Base-by-base conservation (phyloP, 768 basidiomycete species). In the Cystobasidium ongulense region DNA sequence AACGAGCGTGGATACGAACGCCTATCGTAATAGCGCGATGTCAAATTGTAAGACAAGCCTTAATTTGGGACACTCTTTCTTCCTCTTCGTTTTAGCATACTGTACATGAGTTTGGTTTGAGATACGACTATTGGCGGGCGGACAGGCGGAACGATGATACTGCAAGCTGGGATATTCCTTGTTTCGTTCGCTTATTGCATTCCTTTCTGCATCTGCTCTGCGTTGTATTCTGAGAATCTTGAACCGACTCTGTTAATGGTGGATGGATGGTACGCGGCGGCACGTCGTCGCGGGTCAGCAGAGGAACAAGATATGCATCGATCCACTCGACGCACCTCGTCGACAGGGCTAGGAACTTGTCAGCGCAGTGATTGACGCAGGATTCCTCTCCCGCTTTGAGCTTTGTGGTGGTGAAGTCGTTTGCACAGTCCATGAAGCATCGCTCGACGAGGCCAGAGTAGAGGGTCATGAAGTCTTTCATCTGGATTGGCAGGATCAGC, bases 391-490 rank as follows among this genome's bases (percentile, higher is more conserved):
- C 96, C 35, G 88, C 88, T 13, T 89, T 90, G 72, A 99, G 83
- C 0, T 92, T 88, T 83, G 92, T 96, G 85, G 89, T 90, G 29
- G 94, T 97, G 79, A 99, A 97, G 81, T 99, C 95, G 81, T 94
- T 94, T 79, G 89, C 89, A 81, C 95, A 99, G 17, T 90, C 85
- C 78, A 85, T 92, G 86, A 99, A 99, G 82, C 95, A 99, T 78
- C 91, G 88, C 81, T 98, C 95, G 36, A 94, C 92, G 71, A 99
- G 86, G 80, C 88, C 89, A 27, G 92, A 90, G 83, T 99, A 98
- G 82, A 98, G 88, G 80, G 86, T 86, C 85, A 99, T 85, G 80
- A 99, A 98, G 84, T 98, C 95, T 85, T 95, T 91, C 93, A 99
- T 95, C 94, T 98, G 80, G 52, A 25, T 35, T 5, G 57, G 31